phyloP scores from a whole-genome alignment of 2,329 filamentous ascomycete genomes.

The Dothiorella sarmentorum region DNA sequence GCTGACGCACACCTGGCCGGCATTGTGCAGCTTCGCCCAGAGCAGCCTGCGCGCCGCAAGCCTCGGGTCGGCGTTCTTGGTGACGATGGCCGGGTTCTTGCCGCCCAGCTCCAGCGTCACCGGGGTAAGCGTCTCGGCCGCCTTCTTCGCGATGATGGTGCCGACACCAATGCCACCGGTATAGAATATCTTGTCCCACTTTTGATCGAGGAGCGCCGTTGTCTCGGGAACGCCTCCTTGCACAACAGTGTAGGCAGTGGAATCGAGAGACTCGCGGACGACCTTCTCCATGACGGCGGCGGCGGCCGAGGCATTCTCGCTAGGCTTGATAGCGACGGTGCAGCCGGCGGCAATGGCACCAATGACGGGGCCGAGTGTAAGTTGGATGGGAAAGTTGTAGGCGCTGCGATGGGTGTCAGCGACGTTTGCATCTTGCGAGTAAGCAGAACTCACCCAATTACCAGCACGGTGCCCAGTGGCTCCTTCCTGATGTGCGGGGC shows the following conservation, averaged over 20 bases:
- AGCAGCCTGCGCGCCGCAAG: constrained; percentile 80
- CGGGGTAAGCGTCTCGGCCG: constrained; percentile 63
- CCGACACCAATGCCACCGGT: constrained; percentile 78
- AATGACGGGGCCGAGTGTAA: constrained; percentile 73
- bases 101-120: constrained; percentile 88
- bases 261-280: constrained; percentile 71
- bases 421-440: neutral
- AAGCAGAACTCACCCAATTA: constrained; percentile 66
- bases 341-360: constrained; percentile 92
- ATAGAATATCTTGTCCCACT: constrained; percentile 98
- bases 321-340: constrained; percentile 86
- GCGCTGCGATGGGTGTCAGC: constrained; percentile 50
- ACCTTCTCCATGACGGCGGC: constrained; percentile 79
- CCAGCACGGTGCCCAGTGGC: constrained; percentile 75
- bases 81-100: constrained; percentile 86
- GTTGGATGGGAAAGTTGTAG: constrained; percentile 89
- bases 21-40: constrained; percentile 84
- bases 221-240: constrained; percentile 81
- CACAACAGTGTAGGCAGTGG: constrained; percentile 69
- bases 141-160: constrained; percentile 52
- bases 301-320: constrained; percentile 72
- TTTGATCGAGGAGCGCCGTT: constrained; percentile 75
- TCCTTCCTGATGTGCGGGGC: constrained; percentile 79
- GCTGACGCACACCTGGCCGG: constrained; percentile 86
- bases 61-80: constrained; percentile 73